A percentile compares a stretch with the other conserved stretches of the same genome.
Conservation (phyloP, 176 grass and related monocot genomes). For the Miscanthus lutarioriparius region DNA sequence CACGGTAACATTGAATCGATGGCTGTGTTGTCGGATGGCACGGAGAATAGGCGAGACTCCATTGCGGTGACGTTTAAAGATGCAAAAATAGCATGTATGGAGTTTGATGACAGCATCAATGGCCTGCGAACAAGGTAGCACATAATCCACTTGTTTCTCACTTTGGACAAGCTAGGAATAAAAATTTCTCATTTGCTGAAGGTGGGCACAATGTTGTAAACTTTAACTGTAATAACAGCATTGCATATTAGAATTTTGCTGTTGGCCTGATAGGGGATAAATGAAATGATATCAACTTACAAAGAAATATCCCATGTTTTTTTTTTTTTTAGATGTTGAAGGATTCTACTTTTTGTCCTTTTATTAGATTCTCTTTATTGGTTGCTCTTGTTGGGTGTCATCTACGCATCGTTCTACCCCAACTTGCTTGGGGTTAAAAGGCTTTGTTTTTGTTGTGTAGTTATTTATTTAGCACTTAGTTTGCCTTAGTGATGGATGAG, state of each 20-base stretch:
- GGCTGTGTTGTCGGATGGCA: constrained; percentile 65
- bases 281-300: not conserved
- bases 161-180: not conserved
- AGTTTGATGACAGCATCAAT: constrained; percentile 76
- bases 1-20: constrained; percentile 84
- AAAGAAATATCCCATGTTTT: not conserved
- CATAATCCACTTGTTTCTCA: not conserved
- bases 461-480: too few species aligned
- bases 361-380: not conserved
- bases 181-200: not conserved
- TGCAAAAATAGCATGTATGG: constrained; percentile 78
- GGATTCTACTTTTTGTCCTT: not conserved
- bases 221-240: not conserved
- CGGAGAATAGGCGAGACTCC: constrained; percentile 68
- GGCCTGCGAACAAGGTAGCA: constrained; percentile 69
- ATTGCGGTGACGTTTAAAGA: constrained; percentile 67
- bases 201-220: not conserved
- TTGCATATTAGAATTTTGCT: not conserved
- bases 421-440: not conserved
- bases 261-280: not conserved
- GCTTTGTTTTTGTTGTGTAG: too few species aligned
- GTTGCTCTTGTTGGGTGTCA: not conserved
- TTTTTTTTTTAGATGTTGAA: not conserved
- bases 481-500: too few species aligned
- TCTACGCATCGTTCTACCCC: not conserved